Evolutionary conservation across 495 filamentous ascomycete genomes (phyloP), one percentile per base, ranked within the genome.

Genomic region (Penicillium roqueforti): DNA sequence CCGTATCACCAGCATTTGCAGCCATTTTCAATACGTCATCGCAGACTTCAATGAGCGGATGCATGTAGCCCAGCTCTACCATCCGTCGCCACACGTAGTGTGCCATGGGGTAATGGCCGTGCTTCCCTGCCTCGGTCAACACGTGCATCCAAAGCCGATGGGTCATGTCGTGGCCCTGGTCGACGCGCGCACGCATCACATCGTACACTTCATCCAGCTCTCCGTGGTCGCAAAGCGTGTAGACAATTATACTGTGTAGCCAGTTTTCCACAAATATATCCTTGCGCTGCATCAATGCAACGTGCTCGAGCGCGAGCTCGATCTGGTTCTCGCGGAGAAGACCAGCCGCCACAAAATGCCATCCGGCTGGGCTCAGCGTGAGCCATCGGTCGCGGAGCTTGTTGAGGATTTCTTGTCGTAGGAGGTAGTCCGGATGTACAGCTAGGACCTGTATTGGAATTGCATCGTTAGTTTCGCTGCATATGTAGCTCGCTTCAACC

Each of bases 391-490:
- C 75, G 61, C 80, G 80, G 38, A 82, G 71, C 19, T 83, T 83
- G 39, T 76, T 65, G 22, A 97, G 68, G n/a, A 95, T 75, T 28
- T 85, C 75, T 32, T 78, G 75, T 20, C 91, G 85, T 10, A 91
- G 74, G 1, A 91, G 39, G 56, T 93, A 91, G 67, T 97, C 85
- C 1, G 92, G 91, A 67, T 96, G 91, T 20, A 95, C 82, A 13
- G 89, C 83, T 20, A 92, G 81, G 6, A 82, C 82, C 83, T 91
- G 47, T 1, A 26, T 23, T 57, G 18, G 22, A 7, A 53, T 54
- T 51, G 54, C 53, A 51, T 40, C 38, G 31, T 32, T 42, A 57
- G 31, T 16, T 23, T 38, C 20, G 9, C 10, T 26, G 13, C 25
- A n/a, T 32, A 9, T 13, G 42, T 9, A 32, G 10, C 10, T 34